Conservation (phyloP, 2,329 filamentous ascomycete species). For the Tolypocladium amazonense region DNA sequence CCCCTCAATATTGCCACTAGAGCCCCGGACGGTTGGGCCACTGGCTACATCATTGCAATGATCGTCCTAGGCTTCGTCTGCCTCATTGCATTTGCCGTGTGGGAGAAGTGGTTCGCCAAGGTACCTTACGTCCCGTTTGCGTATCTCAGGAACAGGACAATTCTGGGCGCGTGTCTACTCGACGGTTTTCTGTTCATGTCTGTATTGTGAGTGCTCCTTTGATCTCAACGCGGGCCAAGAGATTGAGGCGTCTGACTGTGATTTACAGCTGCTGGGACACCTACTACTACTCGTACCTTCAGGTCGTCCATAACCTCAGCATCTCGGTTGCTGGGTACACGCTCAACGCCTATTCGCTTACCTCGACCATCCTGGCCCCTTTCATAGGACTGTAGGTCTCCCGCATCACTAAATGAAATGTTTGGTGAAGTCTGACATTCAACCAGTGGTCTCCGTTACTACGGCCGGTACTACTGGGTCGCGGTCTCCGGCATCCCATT, state of each 20-base stretch:
- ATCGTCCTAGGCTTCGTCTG: constrained; percentile 39
- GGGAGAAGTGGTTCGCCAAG: constrained; percentile 47
- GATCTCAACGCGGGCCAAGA: not conserved
- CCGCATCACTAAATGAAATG: too few species aligned
- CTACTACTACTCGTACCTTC: constrained; percentile 36
- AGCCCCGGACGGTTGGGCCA: constrained; percentile 27
- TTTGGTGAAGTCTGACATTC: not conserved
- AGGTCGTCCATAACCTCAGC: constrained; percentile 27
- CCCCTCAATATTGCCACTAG: constrained; percentile 32
- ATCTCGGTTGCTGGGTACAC: constrained; percentile 27
- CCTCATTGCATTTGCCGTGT: constrained; percentile 39
- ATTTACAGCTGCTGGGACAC: constrained; percentile 22
- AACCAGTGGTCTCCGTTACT: not conserved
- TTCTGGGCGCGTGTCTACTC: constrained; percentile 30
- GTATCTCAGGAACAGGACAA: constrained; percentile 34
- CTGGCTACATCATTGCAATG: constrained; percentile 33
- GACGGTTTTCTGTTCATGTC: constrained; percentile 24
- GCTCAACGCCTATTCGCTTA: constrained; percentile 21
- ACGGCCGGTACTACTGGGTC: constrained; percentile 2
- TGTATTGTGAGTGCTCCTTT: constrained; percentile 14
- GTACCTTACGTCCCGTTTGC: constrained; percentile 43
- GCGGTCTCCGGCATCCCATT: constrained; percentile 25
- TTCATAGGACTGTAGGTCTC: not conserved
- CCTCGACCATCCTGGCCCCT: not conserved
- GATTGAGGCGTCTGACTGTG: not conserved